A percentile compares a stretch with the other conserved stretches of the same genome.
phyloP scores from a whole-genome alignment of 1,139 yeast genomes.

The Debaryomyces robertsiae region DNA sequence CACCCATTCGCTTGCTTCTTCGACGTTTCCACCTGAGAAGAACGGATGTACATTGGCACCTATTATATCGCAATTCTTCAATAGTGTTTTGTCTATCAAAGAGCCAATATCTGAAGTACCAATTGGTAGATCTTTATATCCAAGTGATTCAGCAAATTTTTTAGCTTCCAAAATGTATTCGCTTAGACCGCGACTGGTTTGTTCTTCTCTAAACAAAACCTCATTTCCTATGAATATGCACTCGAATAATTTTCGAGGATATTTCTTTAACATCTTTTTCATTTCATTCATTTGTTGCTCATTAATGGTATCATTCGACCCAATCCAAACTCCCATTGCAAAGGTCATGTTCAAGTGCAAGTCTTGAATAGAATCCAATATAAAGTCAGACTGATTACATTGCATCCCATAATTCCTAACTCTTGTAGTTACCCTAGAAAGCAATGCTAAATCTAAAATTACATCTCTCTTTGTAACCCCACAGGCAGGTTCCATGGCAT shows the following conservation, averaged over 20 bases:
- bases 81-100: conserved; percentile 33
- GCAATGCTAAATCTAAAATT: conserved; percentile 52
- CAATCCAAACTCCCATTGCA: conserved; percentile 68
- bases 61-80: conserved; percentile 52
- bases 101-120: conserved; percentile 63
- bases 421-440: conserved; percentile 60
- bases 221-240: conserved; percentile 65
- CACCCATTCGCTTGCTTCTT: conserved; percentile 57
- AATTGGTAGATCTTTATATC: conserved; percentile 43
- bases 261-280: conserved; percentile 42
- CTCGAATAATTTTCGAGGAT: conserved; percentile 52
- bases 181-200: conserved; percentile 38
- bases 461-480: conserved; percentile 52
- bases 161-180: conserved; percentile 47
- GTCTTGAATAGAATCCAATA: conserved; percentile 55
- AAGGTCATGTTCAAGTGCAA: conserved; percentile 57
- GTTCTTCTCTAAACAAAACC: conserved; percentile 58
- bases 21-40: conserved; percentile 58
- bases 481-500: conserved; percentile 55
- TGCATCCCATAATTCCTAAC: conserved; percentile 65
- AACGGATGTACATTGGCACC: conserved; percentile 74
- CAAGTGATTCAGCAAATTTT: conserved; percentile 34
- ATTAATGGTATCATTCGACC: conserved; percentile 42
- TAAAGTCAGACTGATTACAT: conserved; percentile 57
- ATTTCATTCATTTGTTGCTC: conserved; percentile 45